phyloP scores from a whole-genome alignment of 768 basidiomycete genomes.

The Stropharia rugosoannulata region DNA sequence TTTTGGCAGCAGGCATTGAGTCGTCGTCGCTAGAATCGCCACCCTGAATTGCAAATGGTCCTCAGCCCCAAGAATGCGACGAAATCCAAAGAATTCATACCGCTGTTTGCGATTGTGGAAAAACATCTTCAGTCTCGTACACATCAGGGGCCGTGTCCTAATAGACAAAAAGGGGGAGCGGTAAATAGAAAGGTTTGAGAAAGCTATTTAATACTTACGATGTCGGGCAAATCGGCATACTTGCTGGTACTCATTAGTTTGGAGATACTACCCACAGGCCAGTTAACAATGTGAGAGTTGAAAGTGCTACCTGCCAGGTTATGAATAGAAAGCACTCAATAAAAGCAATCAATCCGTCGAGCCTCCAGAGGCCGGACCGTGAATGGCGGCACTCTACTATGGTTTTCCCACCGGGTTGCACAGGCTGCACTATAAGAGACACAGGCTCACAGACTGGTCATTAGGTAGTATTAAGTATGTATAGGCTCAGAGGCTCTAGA shows the following conservation, averaged over 20 bases:
- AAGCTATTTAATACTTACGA: constrained; percentile 51
- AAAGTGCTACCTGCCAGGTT: too few relatives aligned
- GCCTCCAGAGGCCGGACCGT: too few relatives aligned
- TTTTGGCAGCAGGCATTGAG: constrained; percentile 36
- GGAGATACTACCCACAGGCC: not conserved
- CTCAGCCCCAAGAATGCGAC: constrained; percentile 1
- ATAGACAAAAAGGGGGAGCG: not conserved
- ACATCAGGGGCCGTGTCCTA: constrained; percentile 92
- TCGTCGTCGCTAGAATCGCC: constrained; percentile 73
- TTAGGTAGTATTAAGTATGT: too few relatives aligned
- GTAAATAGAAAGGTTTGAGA: constrained; percentile 5
- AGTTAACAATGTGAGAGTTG: too few relatives aligned
- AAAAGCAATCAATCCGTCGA: too few relatives aligned
- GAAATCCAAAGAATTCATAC: constrained; percentile 33
- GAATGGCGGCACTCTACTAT: too few relatives aligned
- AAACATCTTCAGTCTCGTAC: constrained; percentile 86
- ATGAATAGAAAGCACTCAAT: too few relatives aligned
- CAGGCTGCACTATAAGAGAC: too few relatives aligned
- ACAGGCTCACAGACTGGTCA: too few relatives aligned
- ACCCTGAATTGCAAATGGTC: constrained; percentile 36
- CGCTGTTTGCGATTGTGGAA: constrained; percentile 49
- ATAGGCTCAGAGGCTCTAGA: too few relatives aligned
- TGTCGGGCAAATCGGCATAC: constrained; percentile 90
- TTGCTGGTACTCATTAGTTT: constrained; percentile 64
- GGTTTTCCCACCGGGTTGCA: too few relatives aligned